These are phyloP conservation scores for Leptodermis oblonga DNA, from an alignment of 257 asterid genomes.

Conservation along the genomic window DNA sequence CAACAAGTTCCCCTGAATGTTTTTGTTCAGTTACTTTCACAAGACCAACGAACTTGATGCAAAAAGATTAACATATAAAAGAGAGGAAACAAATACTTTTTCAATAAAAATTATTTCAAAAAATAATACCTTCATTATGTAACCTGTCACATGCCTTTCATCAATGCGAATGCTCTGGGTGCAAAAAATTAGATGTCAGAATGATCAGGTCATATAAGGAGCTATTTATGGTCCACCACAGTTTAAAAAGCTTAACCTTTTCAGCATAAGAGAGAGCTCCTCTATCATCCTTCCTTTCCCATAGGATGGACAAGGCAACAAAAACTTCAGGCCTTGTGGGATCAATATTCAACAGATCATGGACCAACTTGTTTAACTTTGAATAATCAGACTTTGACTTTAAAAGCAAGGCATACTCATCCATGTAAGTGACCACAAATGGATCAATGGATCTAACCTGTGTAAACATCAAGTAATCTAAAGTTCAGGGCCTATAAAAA, in stretches of 20 bases:
- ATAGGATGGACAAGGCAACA: conserved; percentile 85
- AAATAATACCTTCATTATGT: conserved; percentile 79
- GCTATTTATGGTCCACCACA: conserved; percentile 10
- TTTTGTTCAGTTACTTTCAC: neutral
- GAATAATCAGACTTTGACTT: conserved; percentile 71
- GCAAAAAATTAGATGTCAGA: conserved; percentile 21
- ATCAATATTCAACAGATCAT: conserved; percentile 76
- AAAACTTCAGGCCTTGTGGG: conserved; percentile 89
- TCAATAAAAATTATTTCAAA: neutral
- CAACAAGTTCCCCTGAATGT: conserved; percentile 76
- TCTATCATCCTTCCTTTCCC: conserved; percentile 93
- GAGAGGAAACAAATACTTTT: neutral
- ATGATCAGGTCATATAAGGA: neutral
- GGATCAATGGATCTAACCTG: conserved; percentile 94
- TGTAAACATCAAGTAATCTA: conserved; percentile 32
- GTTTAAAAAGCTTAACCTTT: conserved; percentile 49
- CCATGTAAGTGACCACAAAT: conserved; percentile 77
- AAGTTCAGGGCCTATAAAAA: neutral
- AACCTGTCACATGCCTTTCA: conserved; percentile 89
- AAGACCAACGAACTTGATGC: neutral
- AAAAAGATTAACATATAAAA: neutral
- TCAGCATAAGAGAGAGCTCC: conserved; percentile 85
- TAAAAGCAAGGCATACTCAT: conserved; percentile 98
- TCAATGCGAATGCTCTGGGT: conserved; percentile 84
- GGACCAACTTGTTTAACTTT: conserved; percentile 79